Evolutionary conservation across 768 basidiomycete genomes (phyloP), one percentile per base, ranked within the genome.

Genomic region (Kockovaella imperatae): DNA sequence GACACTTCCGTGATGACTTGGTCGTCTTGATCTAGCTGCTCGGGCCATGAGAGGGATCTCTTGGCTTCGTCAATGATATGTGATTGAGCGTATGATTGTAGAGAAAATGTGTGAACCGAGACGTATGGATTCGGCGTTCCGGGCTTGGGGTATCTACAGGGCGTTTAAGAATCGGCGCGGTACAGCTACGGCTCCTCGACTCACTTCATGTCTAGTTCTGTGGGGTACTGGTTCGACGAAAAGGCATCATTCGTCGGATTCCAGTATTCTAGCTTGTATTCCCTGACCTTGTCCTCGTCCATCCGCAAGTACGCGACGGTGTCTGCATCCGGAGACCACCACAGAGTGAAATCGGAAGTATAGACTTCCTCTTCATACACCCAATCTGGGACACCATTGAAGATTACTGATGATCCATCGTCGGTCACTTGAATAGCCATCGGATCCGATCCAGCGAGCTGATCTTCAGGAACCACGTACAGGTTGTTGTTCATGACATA

Each of bases 351-450:
- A 63, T 89, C 80, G 31, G 73, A 64, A 3, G 77, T 73, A 58
- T 89, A 84, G 20, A 96, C 69, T 47, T 71, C 69, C 45, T 71
- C 69, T 44, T 71, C 69, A 41, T 71, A 71, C 4, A 96, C 93
- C 93, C 95, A 97, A 67, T 95, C 89, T 0, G 89, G 87, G 1
- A 95, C 85, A 5, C 95, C 95, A 61, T 96, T 82, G 76, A 97
- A 95, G 14, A 91, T 76, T 0, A 84, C 83, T 0, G 80, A 77
- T 43, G 83, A 86, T 0, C 95, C 95, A 13, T 82, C 79, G 1
- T 75, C 74, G 1, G 93, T 99, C 8, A 97, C 76, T 8, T 83
- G 82, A 42, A 91, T 83, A 25, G 60, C 50, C 7, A 49, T 50
- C 6, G 56, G 52, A 8, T 38, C 25, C 14, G 50, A 28, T 7